A percentile compares a stretch with the other conserved stretches of the same genome.
Conservation (phyloP, 179 eudicot genomes). For the Sideroxylon spinosum region DNA sequence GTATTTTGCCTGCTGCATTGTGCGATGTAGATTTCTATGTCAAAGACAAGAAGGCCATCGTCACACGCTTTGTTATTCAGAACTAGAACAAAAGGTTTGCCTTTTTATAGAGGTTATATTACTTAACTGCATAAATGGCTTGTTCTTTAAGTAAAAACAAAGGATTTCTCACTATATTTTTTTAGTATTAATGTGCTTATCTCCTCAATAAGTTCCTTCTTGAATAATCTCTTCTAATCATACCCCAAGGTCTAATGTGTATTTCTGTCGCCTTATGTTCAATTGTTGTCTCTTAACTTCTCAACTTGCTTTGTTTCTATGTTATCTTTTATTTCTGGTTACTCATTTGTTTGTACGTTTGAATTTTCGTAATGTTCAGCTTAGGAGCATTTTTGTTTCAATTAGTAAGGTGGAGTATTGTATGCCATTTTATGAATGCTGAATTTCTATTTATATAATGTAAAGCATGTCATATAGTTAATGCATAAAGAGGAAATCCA, state of each 20-base stretch:
- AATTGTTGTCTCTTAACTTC: too few species aligned
- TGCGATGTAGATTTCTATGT: constrained; percentile 51
- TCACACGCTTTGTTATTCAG: constrained; percentile 21
- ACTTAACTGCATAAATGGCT: background rate
- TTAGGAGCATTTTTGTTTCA: background rate
- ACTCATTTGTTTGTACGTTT: background rate
- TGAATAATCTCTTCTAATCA: too few species aligned
- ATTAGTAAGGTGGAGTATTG: background rate
- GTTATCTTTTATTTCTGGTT: background rate
- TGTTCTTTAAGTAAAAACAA: background rate
- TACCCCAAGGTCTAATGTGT: too few species aligned
- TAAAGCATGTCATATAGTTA: background rate
- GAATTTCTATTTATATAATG: background rate
- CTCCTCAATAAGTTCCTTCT: background rate
- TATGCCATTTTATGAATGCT: background rate
- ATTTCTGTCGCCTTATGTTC: too few species aligned
- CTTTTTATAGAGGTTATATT: background rate
- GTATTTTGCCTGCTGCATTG: constrained; percentile 39
- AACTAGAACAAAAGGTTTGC: background rate
- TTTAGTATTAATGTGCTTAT: too few species aligned
- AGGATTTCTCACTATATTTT: background rate
- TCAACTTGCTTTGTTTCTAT: background rate
- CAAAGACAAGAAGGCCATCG: constrained; percentile 27
- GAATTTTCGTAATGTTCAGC: background rate
- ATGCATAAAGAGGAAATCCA: background rate